A percentile compares a stretch with the other conserved stretches of the same genome.
phyloP scores from a whole-genome alignment of 139 green algal genomes.

The Tetratostichococcus sp. region DNA sequence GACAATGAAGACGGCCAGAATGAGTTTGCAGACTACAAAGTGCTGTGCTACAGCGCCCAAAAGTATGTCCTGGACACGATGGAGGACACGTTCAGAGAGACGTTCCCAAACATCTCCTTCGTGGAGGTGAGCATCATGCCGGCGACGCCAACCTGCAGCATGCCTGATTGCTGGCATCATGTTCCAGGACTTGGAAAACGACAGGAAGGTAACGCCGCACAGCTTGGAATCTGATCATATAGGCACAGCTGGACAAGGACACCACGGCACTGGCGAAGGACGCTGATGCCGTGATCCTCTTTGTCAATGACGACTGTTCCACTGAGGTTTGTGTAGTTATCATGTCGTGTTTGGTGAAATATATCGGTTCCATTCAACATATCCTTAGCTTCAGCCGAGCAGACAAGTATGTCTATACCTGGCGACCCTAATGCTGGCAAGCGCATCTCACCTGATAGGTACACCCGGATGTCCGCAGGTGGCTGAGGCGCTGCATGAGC shows the following conservation, averaged over 20 bases:
- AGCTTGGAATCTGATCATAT: neutral
- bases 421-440: too few relatives aligned
- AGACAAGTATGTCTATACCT: neutral
- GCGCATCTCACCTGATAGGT: too few relatives aligned
- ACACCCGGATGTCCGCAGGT: slow-evolving; percentile 31
- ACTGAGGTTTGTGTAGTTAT: slow-evolving; percentile 18
- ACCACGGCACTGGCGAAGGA: slow-evolving; percentile 47
- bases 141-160: neutral
- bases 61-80: slow-evolving; percentile 36
- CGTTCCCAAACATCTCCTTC: slow-evolving; percentile 21
- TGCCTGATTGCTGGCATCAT: neutral
- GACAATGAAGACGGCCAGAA: neutral
- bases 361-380: too few relatives aligned
- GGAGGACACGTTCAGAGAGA: neutral
- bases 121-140: slow-evolving; percentile 16
- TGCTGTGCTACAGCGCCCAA: neutral
- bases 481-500: slow-evolving; percentile 40
- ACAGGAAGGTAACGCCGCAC: too few relatives aligned
- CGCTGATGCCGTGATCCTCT: slow-evolving; percentile 43
- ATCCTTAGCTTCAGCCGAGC: too few relatives aligned
- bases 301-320: slow-evolving; percentile 67
- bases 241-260: slow-evolving; percentile 42
- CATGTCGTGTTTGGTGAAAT: too few relatives aligned
- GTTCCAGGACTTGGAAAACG: neutral
- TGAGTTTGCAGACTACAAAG: neutral